Base-by-base conservation (phyloP, 805 yeast species). In the Schizosaccharomyces japonicus region DNA sequence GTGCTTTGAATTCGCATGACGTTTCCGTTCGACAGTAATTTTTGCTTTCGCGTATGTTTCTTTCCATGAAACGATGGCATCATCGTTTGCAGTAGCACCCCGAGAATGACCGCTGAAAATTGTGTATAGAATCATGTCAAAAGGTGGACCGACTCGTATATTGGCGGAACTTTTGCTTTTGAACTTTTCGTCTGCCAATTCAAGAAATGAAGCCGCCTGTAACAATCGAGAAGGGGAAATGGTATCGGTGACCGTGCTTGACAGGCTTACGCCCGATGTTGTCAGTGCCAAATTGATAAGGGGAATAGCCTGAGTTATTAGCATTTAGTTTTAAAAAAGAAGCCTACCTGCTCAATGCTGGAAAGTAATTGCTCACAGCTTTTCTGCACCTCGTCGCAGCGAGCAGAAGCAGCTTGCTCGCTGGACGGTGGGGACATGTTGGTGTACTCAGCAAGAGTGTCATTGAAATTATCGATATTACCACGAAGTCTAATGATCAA, bases 11-110 rank as follows among this genome's bases (percentile, higher is more conserved):
- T 7, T 29, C 34, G 21, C 45, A n/a, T 47, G 52, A 11, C 51
- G 50, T 1, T 56, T 48, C 26, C 71, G 57, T 49, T 55, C 53
- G 3, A 79, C 53, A 31, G 59, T 60, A 0, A 74, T 70, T 48
- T 58, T 55, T 29, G 77, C 71, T 49, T 73, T 67, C 15, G 81
- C 76, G 59, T 66, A 71, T 46, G 75, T 76, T 52, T 80, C 92
- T 52, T 76, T 77, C 92, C 92, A 80, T 2, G 72, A 65, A 2
- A 80, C 67, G n/a, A n/a, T n/a, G n/a, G n/a, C n/a, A n/a, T n/a
- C n/a, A 48, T 70, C 68, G 8, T 73, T 68, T 49, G 75, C 72
- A 56, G 75, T 74, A 10, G 50, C 49, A 30, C 48, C 28, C 6
- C 59, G 52, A 6, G 53, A 55, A 3, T 60, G 49, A 1, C 55